phyloP scores from a whole-genome alignment of 768 basidiomycete species.

The Boletus pseudo-olivaceus region DNA sequence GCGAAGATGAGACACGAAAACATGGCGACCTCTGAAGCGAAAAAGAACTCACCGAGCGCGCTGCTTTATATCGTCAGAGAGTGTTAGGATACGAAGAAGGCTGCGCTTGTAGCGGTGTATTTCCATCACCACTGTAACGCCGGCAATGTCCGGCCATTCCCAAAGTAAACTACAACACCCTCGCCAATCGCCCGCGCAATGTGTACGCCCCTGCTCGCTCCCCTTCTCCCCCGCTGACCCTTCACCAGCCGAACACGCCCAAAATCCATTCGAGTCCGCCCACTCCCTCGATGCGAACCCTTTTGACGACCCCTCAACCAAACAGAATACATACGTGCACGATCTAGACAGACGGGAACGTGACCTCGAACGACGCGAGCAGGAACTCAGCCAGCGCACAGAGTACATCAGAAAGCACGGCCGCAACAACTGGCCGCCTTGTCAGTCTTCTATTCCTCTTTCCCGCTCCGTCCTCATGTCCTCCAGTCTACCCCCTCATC shows the following conservation, averaged over 20 bases:
- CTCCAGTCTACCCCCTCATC: slow-evolving; percentile 85
- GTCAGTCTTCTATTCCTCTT: slow-evolving; percentile 42
- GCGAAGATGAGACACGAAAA: slow-evolving; percentile 39
- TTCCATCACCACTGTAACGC: background rate
- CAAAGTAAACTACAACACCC: slow-evolving; percentile 3
- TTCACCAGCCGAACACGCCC: slow-evolving; percentile 33
- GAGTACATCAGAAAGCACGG: slow-evolving; percentile 72
- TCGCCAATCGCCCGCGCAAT: slow-evolving; percentile 5
- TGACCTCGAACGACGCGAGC: slow-evolving; percentile 77
- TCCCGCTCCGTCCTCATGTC: slow-evolving; percentile 18
- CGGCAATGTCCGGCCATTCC: slow-evolving; percentile 6
- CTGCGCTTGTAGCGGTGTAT: background rate
- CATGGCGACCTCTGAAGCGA: slow-evolving; percentile 15
- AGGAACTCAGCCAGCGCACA: slow-evolving; percentile 64
- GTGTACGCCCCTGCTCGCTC: slow-evolving; percentile 15
- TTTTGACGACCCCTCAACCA: slow-evolving; percentile 76
- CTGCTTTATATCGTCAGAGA: background rate
- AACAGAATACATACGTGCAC: slow-evolving; percentile 46
- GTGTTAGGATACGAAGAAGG: no score
- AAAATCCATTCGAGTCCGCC: slow-evolving; percentile 83
- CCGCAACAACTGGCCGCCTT: slow-evolving; percentile 92
- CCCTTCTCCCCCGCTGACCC: background rate
- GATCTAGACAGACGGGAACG: slow-evolving; percentile 75
- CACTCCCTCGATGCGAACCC: slow-evolving; percentile 86
- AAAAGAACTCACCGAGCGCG: background rate